A percentile compares a stretch with the other conserved stretches of the same genome.
Evolutionary conservation across 2,329 filamentous ascomycete genomes (phyloP).

Genomic region (Alternaria sp.): DNA sequence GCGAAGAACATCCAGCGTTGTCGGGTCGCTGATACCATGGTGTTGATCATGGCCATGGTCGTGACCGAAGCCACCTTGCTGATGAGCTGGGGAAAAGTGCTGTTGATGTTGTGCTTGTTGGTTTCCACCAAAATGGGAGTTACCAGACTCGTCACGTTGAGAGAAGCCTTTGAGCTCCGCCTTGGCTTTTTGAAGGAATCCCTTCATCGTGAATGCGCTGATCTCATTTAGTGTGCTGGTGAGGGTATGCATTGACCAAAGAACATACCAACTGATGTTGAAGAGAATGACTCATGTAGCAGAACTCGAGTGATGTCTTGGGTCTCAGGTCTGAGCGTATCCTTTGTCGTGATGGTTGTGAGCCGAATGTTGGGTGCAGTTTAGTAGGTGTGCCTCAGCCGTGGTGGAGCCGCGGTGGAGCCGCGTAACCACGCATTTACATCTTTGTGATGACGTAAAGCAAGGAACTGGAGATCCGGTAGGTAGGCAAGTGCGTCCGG

Average conservation of each 20-base stretch:
- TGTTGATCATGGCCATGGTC: constrained; percentile 11
- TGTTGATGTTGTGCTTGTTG: constrained; percentile 11
- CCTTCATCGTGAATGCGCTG: constrained; percentile 31
- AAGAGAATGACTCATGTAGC: not conserved
- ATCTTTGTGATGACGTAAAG: constrained; percentile 21
- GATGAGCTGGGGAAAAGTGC: constrained; percentile 1
- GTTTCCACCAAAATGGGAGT: not conserved
- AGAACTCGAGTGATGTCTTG: not conserved
- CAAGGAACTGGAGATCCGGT: constrained; percentile 5
- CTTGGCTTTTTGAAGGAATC: constrained; percentile 41
- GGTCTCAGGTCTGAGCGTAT: not conserved
- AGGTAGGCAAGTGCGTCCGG: not conserved
- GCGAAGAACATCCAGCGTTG: constrained; percentile 55
- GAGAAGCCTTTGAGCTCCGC: constrained; percentile 28
- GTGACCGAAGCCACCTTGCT: not conserved
- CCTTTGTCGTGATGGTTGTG: not conserved
- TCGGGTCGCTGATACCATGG: constrained; percentile 50
- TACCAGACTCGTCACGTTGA: constrained; percentile 10
- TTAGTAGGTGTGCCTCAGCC: not conserved
- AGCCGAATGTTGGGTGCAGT: not conserved
- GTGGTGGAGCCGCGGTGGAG: constrained; percentile 12
- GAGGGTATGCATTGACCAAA: constrained; percentile 4
- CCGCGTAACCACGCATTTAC: constrained; percentile 16
- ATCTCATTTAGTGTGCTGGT: constrained; percentile 17
- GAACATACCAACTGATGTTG: not conserved